A percentile compares a stretch with the other conserved stretches of the same genome.
These are phyloP conservation scores for Desmodesmus armatus DNA, from an alignment of 139 green algal genomes.

Conservation along the genomic window DNA sequence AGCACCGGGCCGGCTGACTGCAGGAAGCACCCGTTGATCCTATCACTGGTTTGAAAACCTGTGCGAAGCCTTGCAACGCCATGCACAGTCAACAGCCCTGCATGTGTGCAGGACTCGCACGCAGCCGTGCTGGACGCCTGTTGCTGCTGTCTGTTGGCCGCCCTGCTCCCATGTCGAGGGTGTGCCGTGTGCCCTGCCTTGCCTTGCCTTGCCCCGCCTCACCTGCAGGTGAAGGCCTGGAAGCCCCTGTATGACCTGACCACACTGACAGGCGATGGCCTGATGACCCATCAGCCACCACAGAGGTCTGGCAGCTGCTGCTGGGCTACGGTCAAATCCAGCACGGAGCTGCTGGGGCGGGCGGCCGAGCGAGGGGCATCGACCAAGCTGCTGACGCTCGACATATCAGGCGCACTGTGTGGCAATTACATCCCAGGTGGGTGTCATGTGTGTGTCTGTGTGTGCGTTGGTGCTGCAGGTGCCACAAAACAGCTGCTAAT, in stretches of 20 bases:
- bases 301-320: neutral
- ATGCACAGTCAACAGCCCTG: too few relatives aligned
- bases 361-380: neutral
- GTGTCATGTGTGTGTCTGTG: neutral
- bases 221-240: neutral
- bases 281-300: neutral
- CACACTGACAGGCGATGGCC: constrained; percentile 6
- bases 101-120: neutral
- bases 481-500: too few relatives aligned
- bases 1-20: too few relatives aligned
- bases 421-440: neutral
- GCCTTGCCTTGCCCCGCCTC: neutral
- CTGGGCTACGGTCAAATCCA: neutral
- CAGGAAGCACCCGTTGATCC: too few relatives aligned
- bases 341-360: neutral
- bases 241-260: neutral
- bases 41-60: too few relatives aligned
- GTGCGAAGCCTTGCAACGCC: too few relatives aligned
- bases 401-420: neutral
- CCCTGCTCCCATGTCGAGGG: too few relatives aligned
- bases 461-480: too few relatives aligned
- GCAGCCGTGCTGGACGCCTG: neutral
- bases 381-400: neutral
- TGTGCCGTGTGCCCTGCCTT: neutral
- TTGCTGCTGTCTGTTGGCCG: neutral